These are phyloP conservation scores for Coffea canephora DNA, from an alignment of 257 asterid species.

Conservation along the genomic window DNA sequence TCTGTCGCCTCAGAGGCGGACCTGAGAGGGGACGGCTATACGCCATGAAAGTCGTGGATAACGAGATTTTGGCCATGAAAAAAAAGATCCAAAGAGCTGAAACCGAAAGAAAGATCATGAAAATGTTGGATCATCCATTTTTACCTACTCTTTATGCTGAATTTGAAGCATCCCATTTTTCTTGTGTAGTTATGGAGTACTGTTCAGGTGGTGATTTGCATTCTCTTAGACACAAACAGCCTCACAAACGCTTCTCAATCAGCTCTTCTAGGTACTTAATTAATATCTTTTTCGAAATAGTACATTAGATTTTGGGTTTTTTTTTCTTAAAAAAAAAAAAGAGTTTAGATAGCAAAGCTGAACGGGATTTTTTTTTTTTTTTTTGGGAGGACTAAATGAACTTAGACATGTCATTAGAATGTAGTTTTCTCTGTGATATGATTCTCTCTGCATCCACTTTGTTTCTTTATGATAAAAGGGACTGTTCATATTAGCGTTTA, in stretches of 20 bases:
- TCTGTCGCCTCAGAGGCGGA: constrained; percentile 38
- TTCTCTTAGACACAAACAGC: constrained; percentile 69
- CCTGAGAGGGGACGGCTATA: constrained; percentile 41
- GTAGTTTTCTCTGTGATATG: constrained; percentile 23
- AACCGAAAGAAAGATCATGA: constrained; percentile 76
- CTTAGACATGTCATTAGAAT: constrained; percentile 28
- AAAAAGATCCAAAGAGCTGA: constrained; percentile 74
- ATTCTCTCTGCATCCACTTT: constrained; percentile 18
- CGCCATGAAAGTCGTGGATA: constrained; percentile 94
- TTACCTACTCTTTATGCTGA: constrained; percentile 73
- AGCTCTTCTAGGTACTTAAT: constrained; percentile 58
- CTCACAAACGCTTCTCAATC: constrained; percentile 66
- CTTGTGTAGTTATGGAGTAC: constrained; percentile 81
- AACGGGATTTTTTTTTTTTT: neutral
- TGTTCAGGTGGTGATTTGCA: constrained; percentile 90
- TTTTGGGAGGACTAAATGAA: constrained; percentile 3
- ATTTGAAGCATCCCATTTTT: constrained; percentile 71
- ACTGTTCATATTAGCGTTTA: constrained; percentile 19
- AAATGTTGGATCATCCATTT: constrained; percentile 75
- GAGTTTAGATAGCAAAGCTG: neutral
- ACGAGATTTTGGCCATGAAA: constrained; percentile 65
- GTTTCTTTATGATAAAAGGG: constrained; percentile 28
- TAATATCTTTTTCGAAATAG: neutral
- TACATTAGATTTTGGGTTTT: neutral
- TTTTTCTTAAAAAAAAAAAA: neutral